Evolutionary conservation across 768 basidiomycete species (phyloP), one percentile per base, ranked within the genome.

Genomic region (Agaricus subrufescens): DNA sequence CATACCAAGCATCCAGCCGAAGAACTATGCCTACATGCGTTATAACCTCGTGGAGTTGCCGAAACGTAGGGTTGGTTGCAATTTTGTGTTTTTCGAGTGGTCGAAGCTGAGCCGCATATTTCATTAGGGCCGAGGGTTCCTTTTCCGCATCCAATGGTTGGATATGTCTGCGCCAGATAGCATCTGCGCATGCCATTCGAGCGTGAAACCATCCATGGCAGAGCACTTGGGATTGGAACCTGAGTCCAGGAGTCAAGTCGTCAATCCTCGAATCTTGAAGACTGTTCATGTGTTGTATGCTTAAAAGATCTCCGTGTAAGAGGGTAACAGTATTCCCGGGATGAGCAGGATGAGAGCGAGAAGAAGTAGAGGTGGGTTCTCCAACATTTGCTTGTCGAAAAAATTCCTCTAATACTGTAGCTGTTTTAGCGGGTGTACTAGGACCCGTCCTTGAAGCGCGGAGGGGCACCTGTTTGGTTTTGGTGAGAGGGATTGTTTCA

Each of bases 11-110:
- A 42, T 71, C 61, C 3, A 74, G 50, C 11, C 54, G 30, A 0
- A 50, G 8, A 6, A 58, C 63, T 7, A 53, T 60, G 0, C 63
- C 64, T 11, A 23, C 56, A 46, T 74, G 59, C 0, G 12, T 14
- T 10, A 74, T 67, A 0, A 69, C 40, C 15, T 71, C 52, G 39
- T 72, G 70, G 62, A 68, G 72, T 11, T 39, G 14, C 7, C 27
- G 37, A 45, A 69, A 73, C 3, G 63, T 63, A 2, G 69, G 69
- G 23, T 70, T 66, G 2, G 60, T 34, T 2, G 19, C 52, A 44
- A 66, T 61, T 23, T 66, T 69, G 0, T 60, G 65, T 0, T 61
- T 68, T 54, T 72, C 65, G 14, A 58, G 51, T 4, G 66, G 69
- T 0, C 60, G 60, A 1, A 57, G 5, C 4, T 19, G 43, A 1